Evolutionary conservation across 176 grass and related monocot genomes (phyloP).

Genomic region (Elymus sibiricus): DNA sequence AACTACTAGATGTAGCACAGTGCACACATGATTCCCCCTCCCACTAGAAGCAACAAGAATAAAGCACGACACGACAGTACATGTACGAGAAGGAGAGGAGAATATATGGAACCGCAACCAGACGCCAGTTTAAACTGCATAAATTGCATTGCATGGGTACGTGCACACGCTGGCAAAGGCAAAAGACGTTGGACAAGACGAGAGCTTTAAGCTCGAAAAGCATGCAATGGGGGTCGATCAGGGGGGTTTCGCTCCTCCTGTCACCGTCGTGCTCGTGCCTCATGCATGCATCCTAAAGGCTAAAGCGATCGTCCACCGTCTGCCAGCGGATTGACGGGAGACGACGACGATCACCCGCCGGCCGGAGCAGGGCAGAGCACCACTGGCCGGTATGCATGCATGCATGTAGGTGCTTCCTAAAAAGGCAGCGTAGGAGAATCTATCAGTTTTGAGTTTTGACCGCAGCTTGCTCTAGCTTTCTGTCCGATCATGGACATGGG

Average conservation of each 20-base stretch:
- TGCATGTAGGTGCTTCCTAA: neutral
- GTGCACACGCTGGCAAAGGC: neutral
- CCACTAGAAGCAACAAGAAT: neutral
- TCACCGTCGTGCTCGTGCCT: neutral
- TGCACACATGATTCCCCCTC: neutral
- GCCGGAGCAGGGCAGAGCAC: neutral
- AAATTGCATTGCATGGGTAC: neutral
- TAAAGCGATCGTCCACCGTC: slow-evolving; percentile 19
- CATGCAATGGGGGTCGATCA: neutral
- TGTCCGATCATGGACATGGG: slow-evolving; percentile 4
- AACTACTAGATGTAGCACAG: neutral
- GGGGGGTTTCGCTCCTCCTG: neutral
- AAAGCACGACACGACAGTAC: neutral
- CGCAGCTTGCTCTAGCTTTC: slow-evolving; percentile 4
- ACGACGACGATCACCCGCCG: neutral
- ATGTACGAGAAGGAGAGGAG: neutral
- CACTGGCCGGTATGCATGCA: neutral
- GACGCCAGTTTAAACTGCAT: neutral
- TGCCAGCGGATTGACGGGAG: slow-evolving; percentile 20
- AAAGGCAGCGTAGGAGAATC: neutral
- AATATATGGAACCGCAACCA: neutral
- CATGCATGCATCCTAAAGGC: slow-evolving; percentile 13
- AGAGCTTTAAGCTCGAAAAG: neutral
- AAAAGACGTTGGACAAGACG: slow-evolving; percentile 1
- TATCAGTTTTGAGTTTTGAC: slow-evolving; percentile 32